Evolutionary conservation across 192 early-diverging fungal genomes (phyloP).

Genomic region (Podila verticillata): DNA sequence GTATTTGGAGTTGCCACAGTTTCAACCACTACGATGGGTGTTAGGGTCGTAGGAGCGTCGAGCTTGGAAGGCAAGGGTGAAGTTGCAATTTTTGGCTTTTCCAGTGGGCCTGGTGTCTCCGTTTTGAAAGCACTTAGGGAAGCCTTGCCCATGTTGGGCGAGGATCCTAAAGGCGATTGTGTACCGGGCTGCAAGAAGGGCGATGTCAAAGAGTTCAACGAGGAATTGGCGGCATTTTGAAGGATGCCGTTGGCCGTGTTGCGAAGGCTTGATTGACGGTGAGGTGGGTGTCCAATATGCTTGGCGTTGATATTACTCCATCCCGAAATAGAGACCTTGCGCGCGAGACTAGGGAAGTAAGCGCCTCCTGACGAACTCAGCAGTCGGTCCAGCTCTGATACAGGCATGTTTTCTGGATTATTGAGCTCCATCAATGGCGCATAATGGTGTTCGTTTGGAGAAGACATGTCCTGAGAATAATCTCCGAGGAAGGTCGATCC

Average conservation of each 20-base stretch:
- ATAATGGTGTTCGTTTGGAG: slow-evolving; percentile 40
- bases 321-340: slow-evolving; percentile 48
- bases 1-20: background rate
- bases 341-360: slow-evolving; percentile 43
- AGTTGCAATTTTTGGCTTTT: no score
- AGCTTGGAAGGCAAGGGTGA: background rate
- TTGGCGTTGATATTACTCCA: slow-evolving; percentile 45
- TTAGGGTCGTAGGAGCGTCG: background rate
- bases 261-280: slow-evolving; percentile 39
- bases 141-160: background rate
- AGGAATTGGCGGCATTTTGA: slow-evolving; percentile 45
- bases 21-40: background rate
- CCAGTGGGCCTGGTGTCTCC: background rate
- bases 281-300: slow-evolving; percentile 34
- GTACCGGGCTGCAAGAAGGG: slow-evolving; percentile 9
- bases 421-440: slow-evolving; percentile 64
- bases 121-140: background rate
- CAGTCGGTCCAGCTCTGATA: slow-evolving; percentile 68
- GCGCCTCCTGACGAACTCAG: slow-evolving; percentile 53
- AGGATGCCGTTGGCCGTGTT: slow-evolving; percentile 43
- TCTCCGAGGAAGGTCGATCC: slow-evolving; percentile 26
- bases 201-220: slow-evolving; percentile 20
- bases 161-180: background rate
- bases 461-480: slow-evolving; percentile 27
- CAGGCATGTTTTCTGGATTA: slow-evolving; percentile 70